These are phyloP conservation scores for Kalanchoe fedtschenkoi DNA, from an alignment of 164 flowering plant species.

Conservation along the genomic window DNA sequence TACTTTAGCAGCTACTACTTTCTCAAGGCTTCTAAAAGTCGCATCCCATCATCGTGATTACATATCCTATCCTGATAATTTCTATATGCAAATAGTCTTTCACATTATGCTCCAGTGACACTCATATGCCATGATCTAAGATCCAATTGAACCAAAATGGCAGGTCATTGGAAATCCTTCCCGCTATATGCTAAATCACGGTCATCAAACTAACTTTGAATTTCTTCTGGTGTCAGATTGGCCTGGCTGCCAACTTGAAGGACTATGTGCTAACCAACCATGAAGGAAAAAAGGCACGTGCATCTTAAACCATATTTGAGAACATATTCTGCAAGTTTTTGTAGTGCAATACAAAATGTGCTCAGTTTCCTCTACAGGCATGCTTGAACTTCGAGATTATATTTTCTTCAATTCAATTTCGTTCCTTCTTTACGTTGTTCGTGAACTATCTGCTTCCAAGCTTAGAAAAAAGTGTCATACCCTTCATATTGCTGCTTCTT, in stretches of 20 bases:
- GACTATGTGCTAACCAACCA: slow-evolving; percentile 55
- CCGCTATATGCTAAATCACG: background rate
- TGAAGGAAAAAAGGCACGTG: slow-evolving; percentile 63
- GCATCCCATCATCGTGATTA: background rate
- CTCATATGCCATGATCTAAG: background rate
- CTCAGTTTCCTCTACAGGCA: background rate
- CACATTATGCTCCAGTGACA: background rate
- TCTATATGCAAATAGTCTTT: background rate
- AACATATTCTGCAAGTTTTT: background rate
- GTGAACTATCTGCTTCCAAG: background rate
- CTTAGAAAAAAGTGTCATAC: background rate
- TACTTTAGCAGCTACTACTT: background rate
- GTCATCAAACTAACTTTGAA: background rate
- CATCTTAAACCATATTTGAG: background rate
- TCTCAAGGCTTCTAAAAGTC: background rate
- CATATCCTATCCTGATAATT: background rate
- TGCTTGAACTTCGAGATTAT: background rate
- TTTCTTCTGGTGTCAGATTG: slow-evolving; percentile 36
- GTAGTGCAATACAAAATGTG: background rate
- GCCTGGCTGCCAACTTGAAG: slow-evolving; percentile 85
- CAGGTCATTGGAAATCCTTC: background rate
- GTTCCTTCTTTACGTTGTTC: background rate
- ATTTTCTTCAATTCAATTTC: background rate
- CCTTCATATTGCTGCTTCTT: background rate
- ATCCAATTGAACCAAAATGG: background rate